Base-by-base conservation (phyloP, 257 asterid species). In the Capsicum pubescens region DNA sequence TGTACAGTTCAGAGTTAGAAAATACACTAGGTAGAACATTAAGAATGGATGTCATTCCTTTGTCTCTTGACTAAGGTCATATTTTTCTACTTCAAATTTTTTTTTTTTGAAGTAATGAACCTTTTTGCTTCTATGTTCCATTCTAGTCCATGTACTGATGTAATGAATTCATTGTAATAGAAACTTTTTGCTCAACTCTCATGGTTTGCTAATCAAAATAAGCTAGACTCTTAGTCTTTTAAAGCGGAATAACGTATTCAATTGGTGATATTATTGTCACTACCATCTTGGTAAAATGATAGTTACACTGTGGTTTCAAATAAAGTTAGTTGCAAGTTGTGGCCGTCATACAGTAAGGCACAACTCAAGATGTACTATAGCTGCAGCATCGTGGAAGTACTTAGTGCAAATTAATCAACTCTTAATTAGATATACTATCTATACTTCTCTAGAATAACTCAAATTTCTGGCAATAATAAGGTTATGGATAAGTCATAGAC, bases 81-180 rank as follows among this genome's bases (percentile, higher is more conserved):
- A 50, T 74, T 52, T 74, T 74, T 74, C 81, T 50, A 74, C 42
- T 72, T 72, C 80, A 46, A 72, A 26, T 1, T 26, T 26, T 26
- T 26, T 26, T 26, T 26, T 26, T 26, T 26, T 26, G 42, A 46
- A 72, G 80, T n/a, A 72, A 46, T 46, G 80, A 72, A 48, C 15
- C 19, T 10, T 19, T 72, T 72, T 72, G n/a, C 80, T 72, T 72
- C 1, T 3, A 36, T 36, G 17, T 11, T 21, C 7, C 44, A 64
- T 64, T 64, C 44, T 4, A 2, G 15, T 36, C 52, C 21, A 68
- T 14, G 7, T 8, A 68, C 44, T 71, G 11, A 71, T 71, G 78
- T 10, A 46, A 9, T 15, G 6, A 17, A 71, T 46, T 9, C 39
- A 71, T 71, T 46, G 36, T 17, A 71, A n/a, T 72, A 72, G 36